These are phyloP conservation scores for Anisogramma anomala DNA, from an alignment of 2,329 filamentous ascomycete species.

Conservation along the genomic window DNA sequence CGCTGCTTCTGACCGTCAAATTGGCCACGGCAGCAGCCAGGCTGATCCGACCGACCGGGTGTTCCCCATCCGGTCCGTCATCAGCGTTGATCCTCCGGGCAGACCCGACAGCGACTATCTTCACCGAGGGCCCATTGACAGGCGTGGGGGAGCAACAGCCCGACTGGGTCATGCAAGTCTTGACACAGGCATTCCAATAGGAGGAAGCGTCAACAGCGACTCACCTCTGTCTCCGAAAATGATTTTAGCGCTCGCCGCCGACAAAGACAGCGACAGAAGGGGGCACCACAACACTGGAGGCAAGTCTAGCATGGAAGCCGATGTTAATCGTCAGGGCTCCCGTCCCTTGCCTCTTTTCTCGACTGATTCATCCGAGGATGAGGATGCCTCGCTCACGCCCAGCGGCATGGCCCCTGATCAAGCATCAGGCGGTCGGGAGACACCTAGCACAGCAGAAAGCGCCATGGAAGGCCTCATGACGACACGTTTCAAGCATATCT, in stretches of 20 bases:
- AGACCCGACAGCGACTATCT: conserved; percentile 32
- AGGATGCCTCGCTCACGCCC: conserved; percentile 20
- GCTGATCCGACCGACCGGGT: conserved; percentile 46
- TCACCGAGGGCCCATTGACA: conserved; percentile 19
- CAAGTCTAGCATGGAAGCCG: conserved; percentile 34
- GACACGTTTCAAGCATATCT: conserved; percentile 64
- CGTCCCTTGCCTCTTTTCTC: conserved; percentile 22
- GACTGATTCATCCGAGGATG: conserved; percentile 18
- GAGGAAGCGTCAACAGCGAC: conserved; percentile 14
- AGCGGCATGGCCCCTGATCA: conserved; percentile 8
- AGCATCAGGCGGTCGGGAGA: neutral
- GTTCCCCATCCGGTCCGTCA: conserved; percentile 70
- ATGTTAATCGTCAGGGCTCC: conserved; percentile 29
- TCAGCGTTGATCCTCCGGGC: conserved; percentile 52
- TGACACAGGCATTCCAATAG: conserved; percentile 18
- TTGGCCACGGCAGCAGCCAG: conserved; percentile 20
- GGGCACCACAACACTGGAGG: conserved; percentile 28
- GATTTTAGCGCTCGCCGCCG: conserved; percentile 9
- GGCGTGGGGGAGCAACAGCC: neutral
- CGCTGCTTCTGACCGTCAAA: conserved; percentile 30
- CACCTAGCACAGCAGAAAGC: neutral
- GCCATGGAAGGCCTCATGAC: conserved; percentile 40
- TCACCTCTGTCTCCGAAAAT: conserved; percentile 9
- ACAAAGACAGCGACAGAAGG: conserved; percentile 19
- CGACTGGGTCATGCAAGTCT: conserved; percentile 21